Base-by-base conservation (phyloP, 2,329 filamentous ascomycete species). In the Pseudofabraea citricarpa region DNA sequence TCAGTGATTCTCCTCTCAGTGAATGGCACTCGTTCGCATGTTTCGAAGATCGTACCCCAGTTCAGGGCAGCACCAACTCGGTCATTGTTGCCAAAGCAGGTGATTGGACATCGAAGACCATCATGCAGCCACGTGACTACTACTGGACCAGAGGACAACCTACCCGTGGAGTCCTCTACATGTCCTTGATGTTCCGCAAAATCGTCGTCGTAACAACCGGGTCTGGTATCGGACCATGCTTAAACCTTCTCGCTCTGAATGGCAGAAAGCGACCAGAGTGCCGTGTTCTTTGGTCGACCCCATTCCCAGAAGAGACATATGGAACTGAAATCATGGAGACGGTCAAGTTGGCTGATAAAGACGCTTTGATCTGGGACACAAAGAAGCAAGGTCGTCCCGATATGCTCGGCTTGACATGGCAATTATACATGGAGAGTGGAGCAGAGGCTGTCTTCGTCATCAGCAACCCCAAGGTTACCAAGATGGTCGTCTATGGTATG, bases 11-110 rank as follows among this genome's bases (percentile, higher is more conserved):
- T 29, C 74, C 75, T 0, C 58, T 78, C 23, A 64, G 63, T 18
- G 76, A 81, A 58, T 79, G 74, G 68, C 77, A 81, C 57, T 67
- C 71, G 4, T 81, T 81, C 54, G 77, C 77, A 13, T 74, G 71
- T 24, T 32, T 32, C 6, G 10, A 8, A 8, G 29, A 32, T 18
- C 15, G 44, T 4, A 78, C 81, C 45, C 73, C 76, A 1, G 66
- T 71, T 41, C 58, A 64, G 22, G 56, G 64, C 31, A 6, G 23
- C 7, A 70, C 68, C 13, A 79, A 73, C 55, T 75, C 72, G 4
- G 60, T 74, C 13, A 59, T 81, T 35, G 64, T 80, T 24, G 76
- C 74, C 42, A 72, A 71, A 45, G 75, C 74, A 13, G 77, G 77
- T 6, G 75, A 81, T 57, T 81, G 75, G 75, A 81, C 77, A 1